These are phyloP conservation scores for Tagetes patula DNA, from an alignment of 129 eudicot species.

Conservation along the genomic window DNA sequence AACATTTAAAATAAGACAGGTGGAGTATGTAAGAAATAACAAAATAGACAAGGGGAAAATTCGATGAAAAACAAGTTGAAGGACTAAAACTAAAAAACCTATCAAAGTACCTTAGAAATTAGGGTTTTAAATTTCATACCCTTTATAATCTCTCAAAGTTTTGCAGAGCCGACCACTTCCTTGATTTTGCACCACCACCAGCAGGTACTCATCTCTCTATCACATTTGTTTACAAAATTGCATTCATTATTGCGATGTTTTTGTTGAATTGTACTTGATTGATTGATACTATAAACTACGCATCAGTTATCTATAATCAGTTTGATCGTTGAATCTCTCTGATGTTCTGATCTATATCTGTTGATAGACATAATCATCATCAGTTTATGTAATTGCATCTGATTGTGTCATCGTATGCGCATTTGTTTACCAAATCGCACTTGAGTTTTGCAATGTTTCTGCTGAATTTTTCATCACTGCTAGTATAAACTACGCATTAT, in stretches of 20 bases:
- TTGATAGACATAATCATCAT: not conserved
- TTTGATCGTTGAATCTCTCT: not conserved
- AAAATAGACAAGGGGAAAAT: not conserved
- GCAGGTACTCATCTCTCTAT: slow-evolving; percentile 3
- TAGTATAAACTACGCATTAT: not conserved
- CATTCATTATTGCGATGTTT: not conserved
- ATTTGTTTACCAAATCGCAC: not conserved
- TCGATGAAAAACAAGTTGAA: not conserved
- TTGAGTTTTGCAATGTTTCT: not conserved
- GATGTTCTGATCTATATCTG: not conserved
- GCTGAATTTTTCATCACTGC: not conserved
- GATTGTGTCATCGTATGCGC: not conserved
- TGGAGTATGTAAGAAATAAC: not conserved
- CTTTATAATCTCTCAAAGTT: slow-evolving; percentile 5
- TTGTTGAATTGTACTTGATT: not conserved
- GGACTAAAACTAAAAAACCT: not conserved
- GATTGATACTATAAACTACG: no score
- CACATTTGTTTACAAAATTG: not conserved
- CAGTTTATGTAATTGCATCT: not conserved
- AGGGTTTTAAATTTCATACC: slow-evolving; percentile 1
- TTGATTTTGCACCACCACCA: not conserved
- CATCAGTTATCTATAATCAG: not conserved
- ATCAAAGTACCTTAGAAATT: not conserved
- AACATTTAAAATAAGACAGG: no score
- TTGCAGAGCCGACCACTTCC: not conserved